Percentiles rank a stretch among this genome's conserved stretches.
Evolutionary conservation across 345 rosid genomes (phyloP).

Genomic region (Gossypium longicalyx): DNA sequence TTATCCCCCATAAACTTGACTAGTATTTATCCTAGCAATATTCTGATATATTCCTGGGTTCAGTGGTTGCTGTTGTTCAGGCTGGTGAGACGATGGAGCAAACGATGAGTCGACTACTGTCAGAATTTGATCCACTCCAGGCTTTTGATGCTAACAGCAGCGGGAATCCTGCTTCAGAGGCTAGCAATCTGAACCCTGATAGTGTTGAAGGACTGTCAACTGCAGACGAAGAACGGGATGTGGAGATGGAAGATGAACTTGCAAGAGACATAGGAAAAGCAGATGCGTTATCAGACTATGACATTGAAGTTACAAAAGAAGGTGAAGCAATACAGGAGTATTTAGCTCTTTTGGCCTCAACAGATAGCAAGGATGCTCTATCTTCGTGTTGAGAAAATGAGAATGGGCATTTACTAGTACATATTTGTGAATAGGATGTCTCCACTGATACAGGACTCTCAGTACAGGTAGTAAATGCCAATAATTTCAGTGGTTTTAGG

Average conservation of each 20-base stretch:
- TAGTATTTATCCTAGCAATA: not conserved
- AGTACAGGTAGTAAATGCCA: not conserved
- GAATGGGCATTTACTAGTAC: not conserved
- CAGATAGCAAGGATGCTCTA: not conserved
- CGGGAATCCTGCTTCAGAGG: slow-evolving; percentile 7
- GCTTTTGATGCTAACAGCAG: slow-evolving; percentile 13
- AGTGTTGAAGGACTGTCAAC: slow-evolving; percentile 26
- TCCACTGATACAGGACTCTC: not conserved
- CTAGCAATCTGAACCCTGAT: slow-evolving; percentile 1
- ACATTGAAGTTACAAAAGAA: slow-evolving; percentile 62
- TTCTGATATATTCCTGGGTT: slow-evolving; percentile 19
- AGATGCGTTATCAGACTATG: slow-evolving; percentile 70
- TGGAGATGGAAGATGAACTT: slow-evolving; percentile 71
- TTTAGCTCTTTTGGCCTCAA: slow-evolving; percentile 11
- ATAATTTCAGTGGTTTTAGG: not conserved
- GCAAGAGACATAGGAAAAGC: slow-evolving; percentile 46
- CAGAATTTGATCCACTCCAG: slow-evolving; percentile 25
- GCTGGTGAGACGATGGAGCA: slow-evolving; percentile 48
- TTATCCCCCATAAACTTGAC: not conserved
- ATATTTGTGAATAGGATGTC: not conserved
- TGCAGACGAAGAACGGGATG: slow-evolving; percentile 45
- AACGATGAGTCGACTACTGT: slow-evolving; percentile 46
- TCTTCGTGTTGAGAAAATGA: not conserved
- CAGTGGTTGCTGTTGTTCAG: slow-evolving; percentile 55
- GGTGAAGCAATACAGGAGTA: slow-evolving; percentile 36